Base-by-base conservation (phyloP, 2,329 filamentous ascomycete species). In the Gnomoniopsis smithogilvyi region DNA sequence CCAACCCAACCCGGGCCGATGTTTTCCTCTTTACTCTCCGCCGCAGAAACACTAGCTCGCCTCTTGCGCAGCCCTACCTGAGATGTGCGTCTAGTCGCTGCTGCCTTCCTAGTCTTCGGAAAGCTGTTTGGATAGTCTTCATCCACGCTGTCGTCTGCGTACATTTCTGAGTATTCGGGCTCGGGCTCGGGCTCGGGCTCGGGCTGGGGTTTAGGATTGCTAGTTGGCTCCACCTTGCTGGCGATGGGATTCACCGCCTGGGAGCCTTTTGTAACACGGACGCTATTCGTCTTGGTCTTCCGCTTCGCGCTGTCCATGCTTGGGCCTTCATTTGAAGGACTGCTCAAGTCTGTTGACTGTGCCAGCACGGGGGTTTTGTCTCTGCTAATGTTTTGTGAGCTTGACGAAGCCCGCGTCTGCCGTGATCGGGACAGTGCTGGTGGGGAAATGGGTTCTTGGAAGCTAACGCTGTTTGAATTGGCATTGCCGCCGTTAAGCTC, bases 371-470 rank as follows among this genome's bases (percentile, higher is more conserved):
- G 41, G 17, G 15, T 34, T 6, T 34, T 11, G 15, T 46, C 15
- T 6, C 34, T 41, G 14, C 15, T 24, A 26, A 6, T 43, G 17
- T 38, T 33, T 22, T 46, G 51, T 15, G 58, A 48, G 34, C 43
- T 46, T 12, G 21, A 34, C 6, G 53, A 47, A 21, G 50, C 24
- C 19, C 33, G 45, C 30, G 43, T 50, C 50, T 33, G 50, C 33
- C 54, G 50, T 48, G 6, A 19, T 41, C 47, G 61, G 8, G 24
- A 34, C 6, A 50, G 36, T 22, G 55, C 30, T 12, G 53, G 56
- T 12, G 61, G 61, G 6, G 59, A 63, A 3, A 63, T 50, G n/a
- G 56, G 22, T 38, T 24, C 52, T 22, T 63, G 45, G 58, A 63
- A 61, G 19, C 51, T 51, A 21, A 45, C 33, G 8, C 34, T 46